phyloP scores from a whole-genome alignment of 768 basidiomycete species.

The Infundibulicybe gibba region DNA sequence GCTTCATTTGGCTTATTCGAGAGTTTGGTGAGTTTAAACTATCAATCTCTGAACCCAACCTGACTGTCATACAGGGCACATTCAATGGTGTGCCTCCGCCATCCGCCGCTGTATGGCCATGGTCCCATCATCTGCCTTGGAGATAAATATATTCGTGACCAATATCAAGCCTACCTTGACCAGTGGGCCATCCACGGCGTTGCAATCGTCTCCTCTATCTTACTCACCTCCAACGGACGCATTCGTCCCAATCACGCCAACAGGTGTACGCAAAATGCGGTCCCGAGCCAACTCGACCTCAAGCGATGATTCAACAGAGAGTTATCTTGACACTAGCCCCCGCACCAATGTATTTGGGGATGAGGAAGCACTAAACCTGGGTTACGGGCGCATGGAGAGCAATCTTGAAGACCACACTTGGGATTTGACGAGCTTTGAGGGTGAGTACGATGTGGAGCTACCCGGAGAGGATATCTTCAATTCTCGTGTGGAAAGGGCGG shows the following conservation, averaged over 20 bases:
- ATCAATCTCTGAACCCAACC: constrained; percentile 29
- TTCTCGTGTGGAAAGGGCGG: constrained; percentile 52
- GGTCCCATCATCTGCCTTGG: constrained; percentile 42
- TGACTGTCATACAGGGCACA: too few relatives aligned
- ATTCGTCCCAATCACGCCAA: background rate
- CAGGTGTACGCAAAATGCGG: background rate
- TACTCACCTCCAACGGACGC: background rate
- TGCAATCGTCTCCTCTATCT: constrained; percentile 2
- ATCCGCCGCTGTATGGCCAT: constrained; percentile 57
- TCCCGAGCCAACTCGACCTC: background rate
- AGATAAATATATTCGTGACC: constrained; percentile 75
- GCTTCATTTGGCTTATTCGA: constrained; percentile 76
- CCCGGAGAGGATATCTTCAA: constrained; percentile 57
- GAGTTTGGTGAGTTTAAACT: constrained; percentile 58
- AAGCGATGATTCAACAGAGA: background rate
- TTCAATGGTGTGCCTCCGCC: constrained; percentile 64
- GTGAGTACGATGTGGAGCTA: constrained; percentile 52
- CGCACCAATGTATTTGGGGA: constrained; percentile 23
- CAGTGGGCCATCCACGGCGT: background rate
- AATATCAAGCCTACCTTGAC: constrained; percentile 19
- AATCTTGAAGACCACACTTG: constrained; percentile 24
- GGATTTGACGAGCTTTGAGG: constrained; percentile 77
- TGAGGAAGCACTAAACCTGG: constrained; percentile 16
- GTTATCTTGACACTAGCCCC: constrained; percentile 38
- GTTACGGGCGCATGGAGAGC: too few relatives aligned